A percentile compares a stretch with the other conserved stretches of the same genome.
phyloP scores from a whole-genome alignment of 2,329 filamentous ascomycete genomes.

The Ophiostoma himal-ulmi region DNA sequence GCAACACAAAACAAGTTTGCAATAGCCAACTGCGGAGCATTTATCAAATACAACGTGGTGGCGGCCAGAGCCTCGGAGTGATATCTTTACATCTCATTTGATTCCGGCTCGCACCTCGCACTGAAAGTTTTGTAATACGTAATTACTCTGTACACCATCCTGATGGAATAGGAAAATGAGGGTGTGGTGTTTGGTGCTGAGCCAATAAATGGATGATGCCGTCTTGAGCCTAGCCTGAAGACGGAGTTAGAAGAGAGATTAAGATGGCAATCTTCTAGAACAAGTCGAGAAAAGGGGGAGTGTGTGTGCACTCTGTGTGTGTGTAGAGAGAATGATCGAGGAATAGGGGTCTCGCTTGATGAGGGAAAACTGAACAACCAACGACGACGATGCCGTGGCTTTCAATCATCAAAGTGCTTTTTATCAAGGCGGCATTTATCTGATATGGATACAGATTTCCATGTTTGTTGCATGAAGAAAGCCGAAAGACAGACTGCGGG shows the following conservation, averaged over 20 bases:
- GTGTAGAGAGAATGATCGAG: not conserved
- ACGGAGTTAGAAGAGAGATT: constrained; percentile 17
- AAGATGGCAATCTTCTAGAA: constrained; percentile 24
- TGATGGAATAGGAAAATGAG: not conserved
- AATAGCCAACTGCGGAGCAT: not conserved
- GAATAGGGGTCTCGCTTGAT: not conserved
- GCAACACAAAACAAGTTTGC: constrained; percentile 7
- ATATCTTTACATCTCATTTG: not conserved
- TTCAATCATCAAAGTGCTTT: not conserved
- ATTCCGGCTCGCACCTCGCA: not conserved
- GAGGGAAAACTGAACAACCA: not conserved
- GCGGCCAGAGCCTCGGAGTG: not conserved
- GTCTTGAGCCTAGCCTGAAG: constrained; percentile 19
- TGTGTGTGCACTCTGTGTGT: no score
- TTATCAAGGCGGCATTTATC: not conserved
- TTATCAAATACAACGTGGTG: not conserved
- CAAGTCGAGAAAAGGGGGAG: constrained; percentile 21
- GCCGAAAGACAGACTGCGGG: no score
- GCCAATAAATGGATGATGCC: not conserved
- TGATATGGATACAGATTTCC: not conserved
- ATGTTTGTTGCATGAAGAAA: not conserved
- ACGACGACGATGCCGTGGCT: not conserved
- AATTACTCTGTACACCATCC: not conserved
- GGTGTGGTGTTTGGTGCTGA: not conserved
- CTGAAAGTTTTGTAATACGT: not conserved